phyloP scores from a whole-genome alignment of 495 filamentous ascomycete species.

The Endocarpon pusillum region DNA sequence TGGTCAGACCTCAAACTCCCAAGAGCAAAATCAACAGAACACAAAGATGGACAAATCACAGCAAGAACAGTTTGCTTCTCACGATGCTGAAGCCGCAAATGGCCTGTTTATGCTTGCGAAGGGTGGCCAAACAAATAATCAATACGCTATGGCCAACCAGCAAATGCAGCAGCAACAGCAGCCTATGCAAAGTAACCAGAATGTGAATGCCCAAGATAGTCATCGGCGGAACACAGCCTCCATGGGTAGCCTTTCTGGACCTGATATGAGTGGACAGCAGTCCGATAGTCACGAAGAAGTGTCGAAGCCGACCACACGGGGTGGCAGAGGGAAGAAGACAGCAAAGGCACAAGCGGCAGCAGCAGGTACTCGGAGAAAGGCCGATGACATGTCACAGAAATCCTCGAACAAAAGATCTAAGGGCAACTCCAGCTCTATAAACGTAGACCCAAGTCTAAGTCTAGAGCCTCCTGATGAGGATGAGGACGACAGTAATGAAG shows the following conservation, averaged over 20 bases:
- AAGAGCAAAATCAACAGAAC: constrained; percentile 27
- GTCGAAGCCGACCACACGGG: constrained; percentile 40
- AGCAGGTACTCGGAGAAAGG: constrained; percentile 63
- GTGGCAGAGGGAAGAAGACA: constrained; percentile 54
- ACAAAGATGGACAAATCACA: constrained; percentile 32
- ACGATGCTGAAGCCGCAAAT: constrained; percentile 92
- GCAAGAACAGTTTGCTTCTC: constrained; percentile 53
- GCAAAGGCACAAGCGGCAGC: constrained; percentile 24
- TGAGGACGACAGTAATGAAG: constrained; percentile 36
- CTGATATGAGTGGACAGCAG: constrained; percentile 50
- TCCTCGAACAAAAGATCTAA: constrained; percentile 58
- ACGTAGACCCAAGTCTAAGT: constrained; percentile 33
- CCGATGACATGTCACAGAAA: constrained; percentile 54
- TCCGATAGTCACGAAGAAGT: constrained; percentile 61
- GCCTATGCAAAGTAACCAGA: constrained; percentile 8
- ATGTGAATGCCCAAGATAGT: constrained; percentile 19
- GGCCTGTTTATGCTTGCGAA: constrained; percentile 83
- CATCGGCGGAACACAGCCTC: constrained; percentile 6
- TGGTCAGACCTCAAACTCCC: constrained; percentile 33
- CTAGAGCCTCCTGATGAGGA: constrained; percentile 36
- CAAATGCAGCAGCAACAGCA: too few species aligned
- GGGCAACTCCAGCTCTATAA: constrained; percentile 31
- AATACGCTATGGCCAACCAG: constrained; percentile 34
- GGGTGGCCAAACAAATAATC: constrained; percentile 33
- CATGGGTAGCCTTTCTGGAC: constrained; percentile 4